These are phyloP conservation scores for Didymellaceae sp. DNA, from an alignment of 2,329 filamentous ascomycete genomes.

Conservation along the genomic window DNA sequence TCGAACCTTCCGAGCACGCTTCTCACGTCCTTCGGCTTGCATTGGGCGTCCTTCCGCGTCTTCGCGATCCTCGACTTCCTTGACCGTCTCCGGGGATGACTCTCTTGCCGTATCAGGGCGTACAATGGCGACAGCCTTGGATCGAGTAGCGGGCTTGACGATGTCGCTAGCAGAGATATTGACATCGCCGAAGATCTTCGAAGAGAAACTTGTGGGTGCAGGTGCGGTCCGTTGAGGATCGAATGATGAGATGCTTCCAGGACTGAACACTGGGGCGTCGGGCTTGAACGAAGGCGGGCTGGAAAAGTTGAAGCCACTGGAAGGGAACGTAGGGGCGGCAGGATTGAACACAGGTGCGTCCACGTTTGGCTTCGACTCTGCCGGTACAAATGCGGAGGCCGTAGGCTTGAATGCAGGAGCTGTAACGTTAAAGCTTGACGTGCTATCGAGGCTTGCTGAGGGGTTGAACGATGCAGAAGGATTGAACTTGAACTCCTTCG, in stretches of 20 bases:
- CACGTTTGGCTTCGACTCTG: slow-evolving; percentile 13
- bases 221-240: slow-evolving; percentile 28
- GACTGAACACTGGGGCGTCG: slow-evolving; percentile 75
- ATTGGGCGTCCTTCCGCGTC: slow-evolving; percentile 67
- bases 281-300: slow-evolving; percentile 53
- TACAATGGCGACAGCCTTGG: slow-evolving; percentile 84
- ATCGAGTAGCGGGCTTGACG: slow-evolving; percentile 71
- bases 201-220: slow-evolving; percentile 39
- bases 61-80: slow-evolving; percentile 53
- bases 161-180: slow-evolving; percentile 67
- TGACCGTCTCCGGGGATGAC: slow-evolving; percentile 50
- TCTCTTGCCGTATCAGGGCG: slow-evolving; percentile 59
- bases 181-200: slow-evolving; percentile 46
- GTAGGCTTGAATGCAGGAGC: slow-evolving; percentile 67
- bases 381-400: slow-evolving; percentile 42
- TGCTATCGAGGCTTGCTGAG: slow-evolving; percentile 46
- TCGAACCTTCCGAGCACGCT: slow-evolving; percentile 72
- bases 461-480: slow-evolving; percentile 60
- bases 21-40: slow-evolving; percentile 73
- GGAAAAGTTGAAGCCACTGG: slow-evolving; percentile 33
- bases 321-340: slow-evolving; percentile 23
- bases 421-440: slow-evolving; percentile 67
- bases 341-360: slow-evolving; percentile 23
- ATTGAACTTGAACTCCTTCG: slow-evolving; percentile 84
- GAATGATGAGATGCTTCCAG: slow-evolving; percentile 30